These are phyloP conservation scores for Xerocomellus chrysenteron DNA, from an alignment of 768 basidiomycete species.

Conservation along the genomic window DNA sequence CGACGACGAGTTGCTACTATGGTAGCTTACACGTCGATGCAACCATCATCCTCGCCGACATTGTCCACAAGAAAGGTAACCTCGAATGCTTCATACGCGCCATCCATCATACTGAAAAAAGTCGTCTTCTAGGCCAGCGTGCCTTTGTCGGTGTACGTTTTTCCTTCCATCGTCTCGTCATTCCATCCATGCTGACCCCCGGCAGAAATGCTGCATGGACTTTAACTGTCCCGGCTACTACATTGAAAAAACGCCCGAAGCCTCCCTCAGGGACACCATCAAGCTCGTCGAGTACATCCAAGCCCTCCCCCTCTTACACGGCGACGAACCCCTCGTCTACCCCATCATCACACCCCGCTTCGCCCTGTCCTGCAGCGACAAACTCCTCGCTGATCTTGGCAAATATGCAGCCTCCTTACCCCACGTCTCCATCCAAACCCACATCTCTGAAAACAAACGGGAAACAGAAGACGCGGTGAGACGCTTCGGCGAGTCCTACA, in stretches of 20 bases:
- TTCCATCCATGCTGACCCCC: slow-evolving; percentile 8
- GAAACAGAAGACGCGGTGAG: slow-evolving; percentile 65
- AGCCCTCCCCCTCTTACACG: slow-evolving; percentile 38
- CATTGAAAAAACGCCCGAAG: slow-evolving; percentile 52
- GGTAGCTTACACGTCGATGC: slow-evolving; percentile 76
- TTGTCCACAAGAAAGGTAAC: slow-evolving; percentile 57
- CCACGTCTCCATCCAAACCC: slow-evolving; percentile 79
- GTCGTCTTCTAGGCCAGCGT: slow-evolving; percentile 58
- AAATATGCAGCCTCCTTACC: slow-evolving; percentile 53
- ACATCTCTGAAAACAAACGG: slow-evolving; percentile 76
- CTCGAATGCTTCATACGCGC: not conserved
- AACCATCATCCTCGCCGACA: slow-evolving; percentile 75
- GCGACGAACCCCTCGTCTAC: slow-evolving; percentile 61
- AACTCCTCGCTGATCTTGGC: slow-evolving; percentile 61
- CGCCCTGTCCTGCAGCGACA: slow-evolving; percentile 78
- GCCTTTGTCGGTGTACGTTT: slow-evolving; percentile 76
- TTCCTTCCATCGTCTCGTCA: not conserved
- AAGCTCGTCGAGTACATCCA: slow-evolving; percentile 68
- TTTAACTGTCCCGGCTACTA: slow-evolving; percentile 70
- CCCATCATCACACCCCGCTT: slow-evolving; percentile 93
- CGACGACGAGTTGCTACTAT: slow-evolving; percentile 91
- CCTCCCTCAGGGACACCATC: slow-evolving; percentile 60
- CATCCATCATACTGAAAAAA: slow-evolving; percentile 2
- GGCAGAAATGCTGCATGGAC: slow-evolving; percentile 31
- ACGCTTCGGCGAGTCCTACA: slow-evolving; percentile 73